A percentile compares a stretch with the other conserved stretches of the same genome.
phyloP scores from a whole-genome alignment of 2,329 filamentous ascomycete genomes.

The Onygena corvina region DNA sequence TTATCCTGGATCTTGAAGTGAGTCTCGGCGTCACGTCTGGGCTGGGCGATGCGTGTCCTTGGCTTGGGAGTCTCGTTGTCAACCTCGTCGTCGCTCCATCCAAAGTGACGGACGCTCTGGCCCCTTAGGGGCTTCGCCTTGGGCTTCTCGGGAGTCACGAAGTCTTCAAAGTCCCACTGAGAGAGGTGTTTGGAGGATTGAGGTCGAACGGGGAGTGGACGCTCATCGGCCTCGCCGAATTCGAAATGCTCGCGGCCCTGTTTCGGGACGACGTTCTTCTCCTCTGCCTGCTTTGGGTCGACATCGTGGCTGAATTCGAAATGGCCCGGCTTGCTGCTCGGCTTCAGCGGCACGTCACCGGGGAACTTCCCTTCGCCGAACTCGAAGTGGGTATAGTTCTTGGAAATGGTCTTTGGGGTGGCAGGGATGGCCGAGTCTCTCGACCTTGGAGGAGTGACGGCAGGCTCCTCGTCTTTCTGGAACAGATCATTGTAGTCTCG shows the following conservation, averaged over 20 bases:
- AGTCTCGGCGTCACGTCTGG: conserved; percentile 64
- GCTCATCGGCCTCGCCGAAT: conserved; percentile 11
- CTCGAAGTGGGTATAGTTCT: conserved; percentile 77
- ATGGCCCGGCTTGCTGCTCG: conserved; percentile 4
- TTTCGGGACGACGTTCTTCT: background rate
- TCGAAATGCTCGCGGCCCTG: conserved; percentile 61
- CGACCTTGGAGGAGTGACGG: conserved; percentile 20
- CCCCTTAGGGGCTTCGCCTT: conserved; percentile 47
- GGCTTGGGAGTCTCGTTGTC: conserved; percentile 30
- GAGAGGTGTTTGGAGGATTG: conserved; percentile 41
- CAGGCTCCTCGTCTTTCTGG: conserved; percentile 34
- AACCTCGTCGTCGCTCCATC: conserved; percentile 59
- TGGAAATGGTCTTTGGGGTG: conserved; percentile 53
- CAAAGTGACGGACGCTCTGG: conserved; percentile 62
- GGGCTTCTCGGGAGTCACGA: conserved; percentile 68
- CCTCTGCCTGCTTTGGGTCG: background rate
- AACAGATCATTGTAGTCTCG: conserved; percentile 61
- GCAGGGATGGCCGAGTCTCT: conserved; percentile 25
- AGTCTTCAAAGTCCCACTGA: conserved; percentile 84
- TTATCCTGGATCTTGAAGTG: conserved; percentile 81
- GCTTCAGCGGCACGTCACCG: background rate
- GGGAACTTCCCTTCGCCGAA: conserved; percentile 43
- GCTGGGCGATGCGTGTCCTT: conserved; percentile 49
- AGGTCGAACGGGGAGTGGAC: conserved; percentile 8
- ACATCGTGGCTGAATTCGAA: conserved; percentile 12